phyloP scores from a whole-genome alignment of 805 yeast genomes.

The Sugiyamaella valdiviana region DNA sequence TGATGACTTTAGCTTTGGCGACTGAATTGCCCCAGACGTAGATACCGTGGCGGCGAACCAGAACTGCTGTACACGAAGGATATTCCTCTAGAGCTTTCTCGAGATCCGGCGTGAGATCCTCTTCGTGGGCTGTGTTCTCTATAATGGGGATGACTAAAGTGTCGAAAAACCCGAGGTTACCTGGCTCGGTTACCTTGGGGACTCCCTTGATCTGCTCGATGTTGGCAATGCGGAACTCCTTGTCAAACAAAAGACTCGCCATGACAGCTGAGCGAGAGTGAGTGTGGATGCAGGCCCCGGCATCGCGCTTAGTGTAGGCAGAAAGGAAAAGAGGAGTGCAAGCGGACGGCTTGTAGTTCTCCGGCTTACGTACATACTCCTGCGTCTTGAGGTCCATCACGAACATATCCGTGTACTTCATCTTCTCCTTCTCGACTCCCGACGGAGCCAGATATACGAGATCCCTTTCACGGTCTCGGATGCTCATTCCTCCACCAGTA shows the following conservation, averaged over 20 bases:
- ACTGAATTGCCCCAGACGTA: slow-evolving; percentile 94
- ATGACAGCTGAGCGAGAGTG: slow-evolving; percentile 87
- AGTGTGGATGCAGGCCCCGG: slow-evolving; percentile 92
- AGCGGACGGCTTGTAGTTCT: slow-evolving; percentile 75
- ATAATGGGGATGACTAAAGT: slow-evolving; percentile 81
- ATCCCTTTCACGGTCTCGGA: slow-evolving; percentile 42
- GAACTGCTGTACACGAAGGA: slow-evolving; percentile 77
- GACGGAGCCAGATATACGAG: slow-evolving; percentile 79
- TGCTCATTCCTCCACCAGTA: slow-evolving; percentile 92
- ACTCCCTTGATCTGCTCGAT: slow-evolving; percentile 92
- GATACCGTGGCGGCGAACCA: slow-evolving; percentile 90
- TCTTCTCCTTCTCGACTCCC: slow-evolving; percentile 91
- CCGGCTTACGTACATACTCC: slow-evolving; percentile 55
- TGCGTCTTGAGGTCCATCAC: slow-evolving; percentile 54
- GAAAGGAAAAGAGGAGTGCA: slow-evolving; percentile 86
- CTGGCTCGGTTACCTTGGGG: slow-evolving; percentile 61
- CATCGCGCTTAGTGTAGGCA: slow-evolving; percentile 57
- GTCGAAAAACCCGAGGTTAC: slow-evolving; percentile 66
- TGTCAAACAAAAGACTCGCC: slow-evolving; percentile 61
- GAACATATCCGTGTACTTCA: slow-evolving; percentile 76
- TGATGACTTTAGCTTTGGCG: slow-evolving; percentile 88
- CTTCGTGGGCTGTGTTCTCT: slow-evolving; percentile 85
- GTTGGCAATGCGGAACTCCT: slow-evolving; percentile 68
- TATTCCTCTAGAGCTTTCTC: slow-evolving; percentile 58
- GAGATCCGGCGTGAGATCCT: slow-evolving; percentile 60